phyloP scores from a whole-genome alignment of 2,329 filamentous ascomycete genomes.

The Xylogone sp. region DNA sequence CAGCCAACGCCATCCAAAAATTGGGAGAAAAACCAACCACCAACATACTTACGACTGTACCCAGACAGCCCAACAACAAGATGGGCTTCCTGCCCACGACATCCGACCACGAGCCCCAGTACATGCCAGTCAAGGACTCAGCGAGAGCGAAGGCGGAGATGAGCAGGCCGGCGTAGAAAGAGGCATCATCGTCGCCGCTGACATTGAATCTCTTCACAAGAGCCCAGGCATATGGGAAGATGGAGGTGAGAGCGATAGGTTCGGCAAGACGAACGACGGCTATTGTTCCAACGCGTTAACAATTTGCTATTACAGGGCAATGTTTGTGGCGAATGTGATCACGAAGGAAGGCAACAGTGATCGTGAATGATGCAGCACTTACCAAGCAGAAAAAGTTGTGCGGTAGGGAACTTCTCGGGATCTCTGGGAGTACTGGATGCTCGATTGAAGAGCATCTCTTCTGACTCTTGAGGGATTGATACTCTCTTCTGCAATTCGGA shows the following conservation, averaged over 20 bases:
- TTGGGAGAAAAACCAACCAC: constrained; percentile 79
- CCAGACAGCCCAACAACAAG: constrained; percentile 73
- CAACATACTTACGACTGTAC: constrained; percentile 79
- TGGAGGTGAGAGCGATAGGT: constrained; percentile 87
- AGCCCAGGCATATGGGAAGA: constrained; percentile 88
- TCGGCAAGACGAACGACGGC: constrained; percentile 91
- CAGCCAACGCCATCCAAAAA: constrained; percentile 77
- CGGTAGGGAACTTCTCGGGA: constrained; percentile 72
- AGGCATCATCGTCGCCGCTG: constrained; percentile 70
- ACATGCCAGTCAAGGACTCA: constrained; percentile 81
- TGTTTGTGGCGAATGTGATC: background rate
- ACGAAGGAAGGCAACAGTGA: constrained; percentile 1
- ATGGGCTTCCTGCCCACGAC: constrained; percentile 81
- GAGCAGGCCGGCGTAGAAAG: constrained; percentile 82
- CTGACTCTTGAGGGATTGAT: background rate
- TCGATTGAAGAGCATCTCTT: background rate
- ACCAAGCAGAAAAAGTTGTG: constrained; percentile 84
- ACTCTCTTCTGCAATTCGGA: background rate
- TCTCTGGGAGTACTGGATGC: constrained; percentile 41
- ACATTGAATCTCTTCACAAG: constrained; percentile 74
- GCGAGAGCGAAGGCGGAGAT: constrained; percentile 82
- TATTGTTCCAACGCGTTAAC: constrained; percentile 33
- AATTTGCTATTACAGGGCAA: background rate
- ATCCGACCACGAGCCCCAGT: constrained; percentile 83
- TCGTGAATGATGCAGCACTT: constrained; percentile 34